Evolutionary conservation across 2,329 filamentous ascomycete species (phyloP).

Genomic region (Domatiomyces globalis): DNA sequence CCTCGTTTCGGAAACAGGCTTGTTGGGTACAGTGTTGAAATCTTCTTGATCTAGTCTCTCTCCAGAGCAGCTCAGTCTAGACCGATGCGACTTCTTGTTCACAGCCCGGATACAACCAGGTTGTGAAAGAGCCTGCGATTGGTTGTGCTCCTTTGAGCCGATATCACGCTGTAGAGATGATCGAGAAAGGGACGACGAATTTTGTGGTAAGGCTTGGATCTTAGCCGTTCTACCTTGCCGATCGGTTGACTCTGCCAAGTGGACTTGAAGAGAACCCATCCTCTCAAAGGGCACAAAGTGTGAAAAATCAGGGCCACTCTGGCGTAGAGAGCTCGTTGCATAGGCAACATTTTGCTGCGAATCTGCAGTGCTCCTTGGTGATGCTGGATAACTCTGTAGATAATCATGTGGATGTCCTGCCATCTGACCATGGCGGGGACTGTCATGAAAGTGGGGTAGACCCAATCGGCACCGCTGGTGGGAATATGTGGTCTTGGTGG

Average conservation of each 20-base stretch:
- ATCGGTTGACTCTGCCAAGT: background rate
- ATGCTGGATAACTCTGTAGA: background rate
- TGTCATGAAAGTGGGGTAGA: background rate
- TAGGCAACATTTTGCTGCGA: background rate
- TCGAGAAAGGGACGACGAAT: background rate
- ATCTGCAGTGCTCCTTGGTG: background rate
- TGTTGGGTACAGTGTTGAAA: background rate
- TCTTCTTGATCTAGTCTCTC: background rate
- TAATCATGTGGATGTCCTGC: background rate
- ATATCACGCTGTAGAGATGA: background rate
- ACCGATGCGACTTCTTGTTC: background rate
- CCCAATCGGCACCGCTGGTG: background rate
- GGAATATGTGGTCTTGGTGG: background rate
- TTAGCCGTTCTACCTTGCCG: background rate
- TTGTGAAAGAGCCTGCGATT: background rate
- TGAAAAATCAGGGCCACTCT: background rate
- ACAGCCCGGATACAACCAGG: background rate
- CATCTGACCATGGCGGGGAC: background rate
- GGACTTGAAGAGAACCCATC: background rate
- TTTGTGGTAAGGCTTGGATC: background rate
- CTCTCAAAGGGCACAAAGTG: background rate
- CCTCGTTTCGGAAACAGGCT: background rate
- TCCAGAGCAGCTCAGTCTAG: background rate
- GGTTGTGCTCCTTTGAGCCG: background rate
- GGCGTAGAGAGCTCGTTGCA: background rate